Evolutionary conservation across 345 rosid species (phyloP).

Genomic region (Pistacia atlantica): DNA sequence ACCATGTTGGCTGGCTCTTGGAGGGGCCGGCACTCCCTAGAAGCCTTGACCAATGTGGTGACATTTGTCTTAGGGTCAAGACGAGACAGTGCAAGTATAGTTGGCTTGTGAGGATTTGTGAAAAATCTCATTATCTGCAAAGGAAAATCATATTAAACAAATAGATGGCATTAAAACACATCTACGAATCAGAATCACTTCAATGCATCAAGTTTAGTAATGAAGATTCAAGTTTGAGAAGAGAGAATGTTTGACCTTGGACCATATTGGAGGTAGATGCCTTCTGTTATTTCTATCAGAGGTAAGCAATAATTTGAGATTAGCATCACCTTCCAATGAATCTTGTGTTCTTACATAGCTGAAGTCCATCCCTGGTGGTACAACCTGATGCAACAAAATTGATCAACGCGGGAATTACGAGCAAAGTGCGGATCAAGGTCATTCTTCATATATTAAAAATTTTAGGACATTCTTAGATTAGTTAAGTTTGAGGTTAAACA

Average conservation of each 20-base stretch:
- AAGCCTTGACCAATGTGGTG: conserved; percentile 87
- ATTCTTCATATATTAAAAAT: neutral
- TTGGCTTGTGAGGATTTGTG: conserved; percentile 91
- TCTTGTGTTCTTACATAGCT: conserved; percentile 56
- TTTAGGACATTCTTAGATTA: neutral
- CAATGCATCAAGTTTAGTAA: too few species aligned
- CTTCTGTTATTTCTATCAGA: conserved; percentile 62
- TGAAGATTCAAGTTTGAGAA: conserved; percentile 1
- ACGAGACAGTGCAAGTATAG: conserved; percentile 84
- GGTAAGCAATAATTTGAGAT: conserved; percentile 57
- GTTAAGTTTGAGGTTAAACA: neutral
- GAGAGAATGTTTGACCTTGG: conserved; percentile 51
- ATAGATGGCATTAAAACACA: too few species aligned
- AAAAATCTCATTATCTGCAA: conserved; percentile 86
- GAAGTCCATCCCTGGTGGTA: conserved; percentile 80
- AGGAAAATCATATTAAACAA: conserved; percentile 10
- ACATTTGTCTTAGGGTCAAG: conserved; percentile 93
- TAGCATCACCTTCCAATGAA: conserved; percentile 51
- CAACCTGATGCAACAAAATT: conserved; percentile 38
- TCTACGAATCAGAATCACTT: too few species aligned
- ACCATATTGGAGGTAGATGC: conserved; percentile 82
- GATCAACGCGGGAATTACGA: neutral
- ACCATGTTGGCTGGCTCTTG: conserved; percentile 93
- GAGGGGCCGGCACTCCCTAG: conserved; percentile 81
- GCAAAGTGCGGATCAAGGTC: too few species aligned